Percentiles rank a stretch among this genome's conserved stretches.
These are phyloP conservation scores for Takashimella koratensis DNA, from an alignment of 1,284 basidiomycete species.

Conservation along the genomic window DNA sequence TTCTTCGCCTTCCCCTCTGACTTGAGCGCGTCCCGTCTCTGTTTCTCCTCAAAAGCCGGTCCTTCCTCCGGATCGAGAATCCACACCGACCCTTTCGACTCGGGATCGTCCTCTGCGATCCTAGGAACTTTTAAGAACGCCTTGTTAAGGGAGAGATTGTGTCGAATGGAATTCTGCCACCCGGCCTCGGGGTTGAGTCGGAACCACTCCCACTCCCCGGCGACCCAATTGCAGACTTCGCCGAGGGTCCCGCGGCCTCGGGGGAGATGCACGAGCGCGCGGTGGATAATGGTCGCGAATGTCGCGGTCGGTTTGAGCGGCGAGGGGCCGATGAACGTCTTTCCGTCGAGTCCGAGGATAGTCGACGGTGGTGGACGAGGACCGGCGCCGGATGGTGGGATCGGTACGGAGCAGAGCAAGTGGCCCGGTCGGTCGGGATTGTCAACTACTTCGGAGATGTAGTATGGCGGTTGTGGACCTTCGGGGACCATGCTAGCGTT, in stretches of 20 bases:
- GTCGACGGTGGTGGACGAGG: conserved; percentile 43
- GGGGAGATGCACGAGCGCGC: conserved; percentile 41
- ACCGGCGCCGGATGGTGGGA: conserved; percentile 45
- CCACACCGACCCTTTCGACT: conserved; percentile 82
- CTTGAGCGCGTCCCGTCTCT: conserved; percentile 40
- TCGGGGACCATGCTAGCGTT: too few species aligned
- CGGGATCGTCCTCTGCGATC: conserved; percentile 73
- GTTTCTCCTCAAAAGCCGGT: conserved; percentile 47
- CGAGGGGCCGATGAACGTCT: conserved; percentile 46
- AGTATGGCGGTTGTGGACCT: conserved; percentile 35
- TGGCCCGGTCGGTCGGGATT: conserved; percentile 42
- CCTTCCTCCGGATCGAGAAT: conserved; percentile 66
- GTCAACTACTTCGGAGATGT: conserved; percentile 41
- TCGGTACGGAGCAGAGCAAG: conserved; percentile 45
- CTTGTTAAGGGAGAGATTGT: conserved; percentile 82
- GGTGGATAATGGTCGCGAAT: conserved; percentile 48
- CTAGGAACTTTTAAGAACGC: conserved; percentile 82
- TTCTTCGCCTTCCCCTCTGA: conserved; percentile 46
- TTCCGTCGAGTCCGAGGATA: conserved; percentile 45
- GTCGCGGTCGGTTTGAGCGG: conserved; percentile 48
- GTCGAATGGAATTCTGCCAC: conserved; percentile 93
- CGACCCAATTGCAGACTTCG: conserved; percentile 89
- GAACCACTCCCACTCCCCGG: conserved; percentile 84
- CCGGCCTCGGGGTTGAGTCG: conserved; percentile 69
- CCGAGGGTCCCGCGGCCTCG: conserved; percentile 81